Evolutionary conservation across 2,329 filamentous ascomycete genomes (phyloP), one percentile per base, ranked within the genome.

Genomic region (Parafenestella ontariensis): DNA sequence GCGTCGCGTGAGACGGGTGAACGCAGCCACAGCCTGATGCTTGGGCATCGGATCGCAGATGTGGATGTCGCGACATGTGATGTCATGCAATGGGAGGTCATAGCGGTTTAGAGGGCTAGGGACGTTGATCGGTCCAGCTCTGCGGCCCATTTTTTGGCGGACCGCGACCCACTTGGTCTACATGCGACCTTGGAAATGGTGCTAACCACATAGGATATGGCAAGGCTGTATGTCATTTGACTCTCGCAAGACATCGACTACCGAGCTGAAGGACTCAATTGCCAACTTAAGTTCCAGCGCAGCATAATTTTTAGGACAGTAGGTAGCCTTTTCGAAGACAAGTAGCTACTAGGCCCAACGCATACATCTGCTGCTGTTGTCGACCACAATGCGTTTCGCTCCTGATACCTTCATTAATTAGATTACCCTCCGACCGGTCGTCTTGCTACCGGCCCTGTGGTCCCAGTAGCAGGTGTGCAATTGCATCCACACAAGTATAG

Each of bases 401-500:
- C 37, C 20, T 23, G 15, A 40, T 18, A n/a, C 15, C 31, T 20
- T 50, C 39, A 44, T 17, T 23, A 17, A 8, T 24, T 28, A 43
- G 9, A 11, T 18, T 20, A 18, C n/a, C n/a, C n/a, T 1, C 24
- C n/a, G 1, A 15, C 13, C 18, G 28, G 34, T 21, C 34, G 4
- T 18, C 34, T 28, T 39, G 20, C 17, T 54, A 48, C 34, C 46
- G 29, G n/a, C 47, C 44, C 21, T 49, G 52, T 6, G 33, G 52
- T 1, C 52, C 61, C 9, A 63, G 34, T 15, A 73, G 33, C n/a
- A 71, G 47, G n/a, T 34, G 55, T 9, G 61, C 53, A 49, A 73
- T 68, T 8, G 64, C 67, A 54, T 71, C 67, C 15, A 72, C 69
- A 44, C 69, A 71, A 1, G 52, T 59, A 50, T 71, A 71, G 33